Evolutionary conservation across 2,329 filamentous ascomycete species (phyloP), one percentile per base, ranked within the genome.

Genomic region (Zymoseptoria ardabiliae): DNA sequence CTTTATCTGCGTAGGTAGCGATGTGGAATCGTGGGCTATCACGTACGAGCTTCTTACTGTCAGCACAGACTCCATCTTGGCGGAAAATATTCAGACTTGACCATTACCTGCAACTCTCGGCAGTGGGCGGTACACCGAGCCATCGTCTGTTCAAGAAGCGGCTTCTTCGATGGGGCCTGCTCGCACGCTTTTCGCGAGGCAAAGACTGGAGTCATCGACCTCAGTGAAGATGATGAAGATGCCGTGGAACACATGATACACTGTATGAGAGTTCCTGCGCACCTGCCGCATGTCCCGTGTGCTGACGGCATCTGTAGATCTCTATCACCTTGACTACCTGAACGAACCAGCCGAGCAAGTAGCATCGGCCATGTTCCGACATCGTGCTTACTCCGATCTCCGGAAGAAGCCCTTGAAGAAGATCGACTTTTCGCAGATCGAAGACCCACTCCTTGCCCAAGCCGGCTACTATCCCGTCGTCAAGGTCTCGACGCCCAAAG

Each of bases 91-190:
- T 78, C 77, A 58, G 78, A 81, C 69, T 72, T 81, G 63, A 79
- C 76, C 54, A 74, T 81, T 66, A 71, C 71, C 55, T 79, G 75
- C 71, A 76, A 77, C 59, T 67, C 69, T 60, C 74, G 73, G 70
- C 75, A 73, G 72, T 80, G 77, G 71, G 70, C 69, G 25, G 77
- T 79, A 10, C 78, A 81, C 66, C 74, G 75, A 63, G 77, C 76
- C 5, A 75, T 80, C 50, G 68, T 81, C 53, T 79, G 78, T 68
- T 78, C 78, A 45, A 71, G 78, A 53, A 78, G 76, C 45, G 73
- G 72, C 21, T 81, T 81, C 69, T 75, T 75, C 66, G 72, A 74
- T 59, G 72, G 71, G 50, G 73, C 72, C 53, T 75, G 73, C 62
- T 72, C 72, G 57, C 67, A 68, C 58, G 63, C 67, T 45, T 73